These are phyloP conservation scores for Aspergillus pseudoterreus DNA, from an alignment of 2,329 filamentous ascomycete genomes.

Conservation along the genomic window DNA sequence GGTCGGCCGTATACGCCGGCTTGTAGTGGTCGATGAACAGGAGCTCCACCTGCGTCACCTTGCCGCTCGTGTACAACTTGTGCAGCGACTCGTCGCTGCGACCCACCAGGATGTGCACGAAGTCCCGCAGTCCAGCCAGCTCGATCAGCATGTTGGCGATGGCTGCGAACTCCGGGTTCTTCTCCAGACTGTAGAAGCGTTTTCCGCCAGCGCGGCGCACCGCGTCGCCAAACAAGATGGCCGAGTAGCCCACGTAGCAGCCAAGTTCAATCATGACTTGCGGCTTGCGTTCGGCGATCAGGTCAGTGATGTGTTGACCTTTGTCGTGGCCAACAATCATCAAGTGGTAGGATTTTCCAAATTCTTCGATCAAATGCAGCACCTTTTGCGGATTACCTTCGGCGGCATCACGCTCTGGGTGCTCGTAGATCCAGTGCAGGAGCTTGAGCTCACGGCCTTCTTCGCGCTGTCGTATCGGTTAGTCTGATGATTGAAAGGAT, in stretches of 20 bases:
- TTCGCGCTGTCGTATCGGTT: conserved; percentile 36
- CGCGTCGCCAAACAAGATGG: conserved; percentile 68
- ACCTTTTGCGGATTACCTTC: conserved; percentile 62
- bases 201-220: conserved; percentile 61
- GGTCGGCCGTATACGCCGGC: conserved; percentile 67
- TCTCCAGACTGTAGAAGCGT: conserved; percentile 68
- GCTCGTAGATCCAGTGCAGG: conserved; percentile 64
- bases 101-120: conserved; percentile 69
- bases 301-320: conserved; percentile 63
- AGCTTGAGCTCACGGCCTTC: conserved; percentile 73
- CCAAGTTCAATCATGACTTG: conserved; percentile 73
- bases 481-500: background rate
- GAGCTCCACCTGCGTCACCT: conserved; percentile 61
- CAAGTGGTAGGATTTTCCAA: conserved; percentile 62
- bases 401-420: conserved; percentile 59
- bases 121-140: conserved; percentile 66
- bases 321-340: conserved; percentile 80
- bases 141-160: conserved; percentile 67
- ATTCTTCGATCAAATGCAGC: conserved; percentile 68
- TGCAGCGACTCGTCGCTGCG: conserved; percentile 63
- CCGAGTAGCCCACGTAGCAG: conserved; percentile 78
- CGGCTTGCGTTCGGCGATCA: conserved; percentile 66
- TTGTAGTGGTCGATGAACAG: conserved; percentile 82
- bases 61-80: conserved; percentile 53
- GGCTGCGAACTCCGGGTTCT: conserved; percentile 69